Base-by-base conservation (phyloP, 192 early-diverging fungal species). In the Globomyces pollinis-pini region DNA sequence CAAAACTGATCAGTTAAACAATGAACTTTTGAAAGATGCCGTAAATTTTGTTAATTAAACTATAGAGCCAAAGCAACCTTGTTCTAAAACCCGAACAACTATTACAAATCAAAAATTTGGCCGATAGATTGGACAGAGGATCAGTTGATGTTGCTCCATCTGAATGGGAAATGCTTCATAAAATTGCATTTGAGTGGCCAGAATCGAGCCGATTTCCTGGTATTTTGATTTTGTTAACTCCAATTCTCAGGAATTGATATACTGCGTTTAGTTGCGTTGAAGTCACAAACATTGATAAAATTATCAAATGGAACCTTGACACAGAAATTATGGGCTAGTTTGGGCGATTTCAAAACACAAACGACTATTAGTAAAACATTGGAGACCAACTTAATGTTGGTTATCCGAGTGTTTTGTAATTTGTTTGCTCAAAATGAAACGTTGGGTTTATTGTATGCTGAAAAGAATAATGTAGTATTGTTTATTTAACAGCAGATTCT, bases 351-450 rank as follows among this genome's bases (percentile, higher is more conserved):
- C 18, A 56, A 2, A 2, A 38, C 20, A 4, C 2, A 2, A 2
- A 20, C 8, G 3, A 2, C 44, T 2, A 20, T 58, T 20, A 20
- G 23, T 26, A 33, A 36, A 30, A 1, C 1, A 24, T 21, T 26
- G 7, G 85, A 91, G 41, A 84, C 86, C 28, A 91, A 89, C 55
- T 65, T 80, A 23, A 91, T 91, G 89, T 68, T 95, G 74, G 75
- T 76, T 6, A 57, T 84, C 9, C 84, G 92, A 31, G 71, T 75
- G 2, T 58, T 90, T 7, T 76, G 77, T 41, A 95, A 95, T 57
- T 63, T 80, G n/a, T 90, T 88, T 56, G 44, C 44, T 9, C 44
- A 47, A 7, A 5, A 7, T 9, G 44, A 13, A 26, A 47, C 28
- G 6, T 20, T 24, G 28, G 0, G 38, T 34, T 26, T 50, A 12